Percentiles rank a stretch among this genome's conserved stretches.
phyloP scores from a whole-genome alignment of 2,329 filamentous ascomycete genomes.

The Leptodontidium sp. region DNA sequence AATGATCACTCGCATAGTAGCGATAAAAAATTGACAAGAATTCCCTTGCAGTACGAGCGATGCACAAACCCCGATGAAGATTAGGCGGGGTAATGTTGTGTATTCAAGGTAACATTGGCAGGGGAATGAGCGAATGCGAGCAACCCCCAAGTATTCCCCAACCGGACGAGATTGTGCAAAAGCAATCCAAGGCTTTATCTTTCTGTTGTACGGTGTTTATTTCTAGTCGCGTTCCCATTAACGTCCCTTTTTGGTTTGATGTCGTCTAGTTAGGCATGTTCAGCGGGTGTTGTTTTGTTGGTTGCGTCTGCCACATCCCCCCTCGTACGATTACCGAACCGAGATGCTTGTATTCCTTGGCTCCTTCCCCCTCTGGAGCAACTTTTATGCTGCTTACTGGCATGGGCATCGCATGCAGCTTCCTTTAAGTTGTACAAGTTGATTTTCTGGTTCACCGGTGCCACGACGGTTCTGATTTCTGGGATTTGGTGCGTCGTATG shows the following conservation, averaged over 20 bases:
- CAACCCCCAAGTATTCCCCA: not conserved
- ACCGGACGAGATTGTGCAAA: not conserved
- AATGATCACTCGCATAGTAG: not conserved
- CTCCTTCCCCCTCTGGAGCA: not conserved
- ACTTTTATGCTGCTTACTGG: conserved; percentile 2
- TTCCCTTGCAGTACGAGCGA: not conserved
- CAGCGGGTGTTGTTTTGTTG: not conserved
- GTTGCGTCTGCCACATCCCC: not conserved
- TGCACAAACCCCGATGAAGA: not conserved
- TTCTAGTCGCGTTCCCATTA: not conserved
- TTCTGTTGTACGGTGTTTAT: not conserved
- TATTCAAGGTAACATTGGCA: not conserved
- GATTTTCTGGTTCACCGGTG: not conserved
- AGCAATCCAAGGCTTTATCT: too few species aligned
- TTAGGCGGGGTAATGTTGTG: conserved; percentile 5
- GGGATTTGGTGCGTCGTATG: too few species aligned
- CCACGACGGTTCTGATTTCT: too few species aligned
- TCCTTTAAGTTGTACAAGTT: not conserved
- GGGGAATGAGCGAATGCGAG: not conserved
- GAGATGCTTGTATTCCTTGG: conserved; percentile 1
- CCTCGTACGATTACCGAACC: not conserved
- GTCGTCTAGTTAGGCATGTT: not conserved
- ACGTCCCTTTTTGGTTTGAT: not conserved
- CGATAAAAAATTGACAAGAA: not conserved
- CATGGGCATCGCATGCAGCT: not conserved